A percentile compares a stretch with the other conserved stretches of the same genome.
Evolutionary conservation across 2,329 filamentous ascomycete species (phyloP).

Genomic region (Massarina eburnea): DNA sequence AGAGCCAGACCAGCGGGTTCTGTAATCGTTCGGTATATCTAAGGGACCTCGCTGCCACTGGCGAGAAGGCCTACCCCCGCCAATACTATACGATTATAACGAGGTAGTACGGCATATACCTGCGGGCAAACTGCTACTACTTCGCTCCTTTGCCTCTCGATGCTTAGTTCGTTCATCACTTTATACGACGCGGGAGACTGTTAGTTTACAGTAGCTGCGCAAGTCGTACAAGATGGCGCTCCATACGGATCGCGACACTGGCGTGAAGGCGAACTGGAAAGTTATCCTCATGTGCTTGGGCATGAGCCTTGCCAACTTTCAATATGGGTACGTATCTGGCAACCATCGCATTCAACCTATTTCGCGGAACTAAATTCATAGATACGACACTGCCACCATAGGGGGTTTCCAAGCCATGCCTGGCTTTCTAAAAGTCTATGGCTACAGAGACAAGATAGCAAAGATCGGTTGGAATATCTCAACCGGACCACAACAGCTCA

Average conservation of each 20-base stretch:
- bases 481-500: constrained; percentile 45
- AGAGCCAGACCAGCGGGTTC: too few relatives aligned
- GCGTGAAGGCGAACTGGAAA: constrained; percentile 8
- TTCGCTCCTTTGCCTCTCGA: not conserved
- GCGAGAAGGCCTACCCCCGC: not conserved
- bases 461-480: constrained; percentile 10
- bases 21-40: too few relatives aligned
- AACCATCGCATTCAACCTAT: too few relatives aligned
- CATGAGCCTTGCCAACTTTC: constrained; percentile 8
- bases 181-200: too few relatives aligned
- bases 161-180: too few relatives aligned
- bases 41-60: too few relatives aligned
- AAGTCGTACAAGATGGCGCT: not conserved
- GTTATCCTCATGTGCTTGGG: constrained; percentile 9
- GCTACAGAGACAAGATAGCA: constrained; percentile 9
- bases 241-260: constrained; percentile 2
- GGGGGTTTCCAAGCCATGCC: constrained; percentile 13
- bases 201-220: not conserved
- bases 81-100: not conserved
- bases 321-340: constrained; percentile 6
- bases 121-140: not conserved
- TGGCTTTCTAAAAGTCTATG: constrained; percentile 13
- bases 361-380: not conserved
- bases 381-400: constrained; percentile 12
- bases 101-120: not conserved